These are phyloP conservation scores for Monosporozyma siamensis DNA, from an alignment of 805 yeast species.

Conservation along the genomic window DNA sequence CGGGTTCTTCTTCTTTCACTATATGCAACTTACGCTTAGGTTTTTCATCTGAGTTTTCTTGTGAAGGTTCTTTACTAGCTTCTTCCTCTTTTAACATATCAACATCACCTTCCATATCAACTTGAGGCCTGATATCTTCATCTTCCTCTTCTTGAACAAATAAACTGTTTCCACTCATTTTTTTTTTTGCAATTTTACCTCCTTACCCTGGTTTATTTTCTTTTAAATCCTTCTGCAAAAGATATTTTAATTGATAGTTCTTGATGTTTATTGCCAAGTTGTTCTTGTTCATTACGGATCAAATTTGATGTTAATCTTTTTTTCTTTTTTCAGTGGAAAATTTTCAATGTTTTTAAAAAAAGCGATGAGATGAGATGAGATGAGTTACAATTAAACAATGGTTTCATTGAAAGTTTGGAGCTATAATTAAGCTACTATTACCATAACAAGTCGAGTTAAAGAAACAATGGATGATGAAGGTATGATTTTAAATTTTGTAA, in stretches of 20 bases:
- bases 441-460: no score
- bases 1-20: neutral
- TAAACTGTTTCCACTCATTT: conserved; percentile 19
- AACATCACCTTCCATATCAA: conserved; percentile 7
- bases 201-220: no score
- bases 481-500: conserved; percentile 58
- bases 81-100: conserved; percentile 7
- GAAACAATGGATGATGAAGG: conserved; percentile 29
- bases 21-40: neutral
- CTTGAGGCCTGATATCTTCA: conserved; percentile 15
- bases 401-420: no score
- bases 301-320: no score
- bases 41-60: neutral
- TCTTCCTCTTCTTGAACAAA: conserved; percentile 34
- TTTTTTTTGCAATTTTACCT: no score
- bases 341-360: conserved; percentile 3
- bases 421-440: no score
- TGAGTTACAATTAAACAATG: no score
- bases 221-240: no score
- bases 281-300: no score
- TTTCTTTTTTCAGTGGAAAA: conserved; percentile 11
- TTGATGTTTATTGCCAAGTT: no score
- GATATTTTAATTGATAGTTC: no score
- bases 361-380: conserved; percentile 15
- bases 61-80: no score